Conservation (phyloP, 192 early-diverging fungal species). For the Chytriomyces hyalinus region DNA sequence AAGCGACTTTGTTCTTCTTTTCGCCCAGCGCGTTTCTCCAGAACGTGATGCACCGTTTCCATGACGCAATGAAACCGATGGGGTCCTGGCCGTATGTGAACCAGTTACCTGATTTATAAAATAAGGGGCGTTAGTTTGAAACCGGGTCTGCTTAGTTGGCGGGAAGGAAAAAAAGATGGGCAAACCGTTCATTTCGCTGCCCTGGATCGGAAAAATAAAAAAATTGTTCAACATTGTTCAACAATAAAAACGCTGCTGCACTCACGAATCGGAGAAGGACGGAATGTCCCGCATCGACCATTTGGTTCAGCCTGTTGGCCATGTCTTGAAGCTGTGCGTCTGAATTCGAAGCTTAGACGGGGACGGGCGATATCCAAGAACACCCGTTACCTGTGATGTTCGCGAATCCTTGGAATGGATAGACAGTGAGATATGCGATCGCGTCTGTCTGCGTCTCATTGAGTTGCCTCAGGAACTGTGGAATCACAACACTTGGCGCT, state of each 20-base stretch:
- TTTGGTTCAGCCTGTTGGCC: conserved; percentile 14
- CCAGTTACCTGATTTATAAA: conserved; percentile 10
- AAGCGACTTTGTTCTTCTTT: conserved; percentile 34
- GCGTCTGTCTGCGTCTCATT: conserved; percentile 26
- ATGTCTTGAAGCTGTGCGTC: conserved; percentile 34
- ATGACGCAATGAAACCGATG: conserved; percentile 27
- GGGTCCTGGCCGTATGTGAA: conserved; percentile 41
- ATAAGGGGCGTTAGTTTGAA: neutral
- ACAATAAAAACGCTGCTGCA: neutral
- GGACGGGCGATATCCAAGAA: neutral
- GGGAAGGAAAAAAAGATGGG: neutral
- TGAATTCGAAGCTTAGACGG: conserved; percentile 1
- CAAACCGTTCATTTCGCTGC: conserved; percentile 37
- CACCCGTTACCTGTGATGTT: conserved; percentile 25
- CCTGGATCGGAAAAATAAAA: neutral
- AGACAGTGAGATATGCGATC: conserved; percentile 18
- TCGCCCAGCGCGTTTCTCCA: conserved; percentile 22
- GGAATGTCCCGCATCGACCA: conserved; percentile 26
- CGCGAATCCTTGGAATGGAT: conserved; percentile 31
- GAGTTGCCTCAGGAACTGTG: conserved; percentile 20
- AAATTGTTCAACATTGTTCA: neutral
- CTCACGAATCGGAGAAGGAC: conserved; percentile 35
- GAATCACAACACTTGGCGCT: neutral
- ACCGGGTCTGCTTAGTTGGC: neutral
- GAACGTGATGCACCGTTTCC: conserved; percentile 21